Conservation (phyloP, 2,329 filamentous ascomycete genomes). For the Trichothecium sympodiale region DNA sequence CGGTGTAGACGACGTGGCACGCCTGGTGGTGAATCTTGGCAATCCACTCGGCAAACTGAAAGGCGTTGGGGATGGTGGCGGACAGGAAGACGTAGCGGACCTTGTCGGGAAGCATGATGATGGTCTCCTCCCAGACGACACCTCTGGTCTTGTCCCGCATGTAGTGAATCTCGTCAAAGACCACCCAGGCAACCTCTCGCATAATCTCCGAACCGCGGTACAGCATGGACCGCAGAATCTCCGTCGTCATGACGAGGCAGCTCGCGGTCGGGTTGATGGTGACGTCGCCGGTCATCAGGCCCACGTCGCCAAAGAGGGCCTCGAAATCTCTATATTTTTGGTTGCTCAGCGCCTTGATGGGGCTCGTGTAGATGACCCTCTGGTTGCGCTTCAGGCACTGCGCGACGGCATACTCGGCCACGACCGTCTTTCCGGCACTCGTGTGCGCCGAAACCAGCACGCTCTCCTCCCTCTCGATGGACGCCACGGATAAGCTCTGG, state of each 20-base stretch:
- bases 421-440: conserved; percentile 94
- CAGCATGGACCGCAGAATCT: conserved; percentile 97
- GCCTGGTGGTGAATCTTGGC: conserved; percentile 95
- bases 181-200: conserved; percentile 96
- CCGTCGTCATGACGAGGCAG: conserved; percentile 97
- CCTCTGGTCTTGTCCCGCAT: conserved; percentile 89
- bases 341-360: conserved; percentile 97
- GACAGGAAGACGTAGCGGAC: conserved; percentile 98
- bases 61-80: conserved; percentile 95
- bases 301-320: conserved; percentile 91
- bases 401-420: conserved; percentile 95
- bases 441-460: conserved; percentile 95
- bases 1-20: conserved; percentile 97
- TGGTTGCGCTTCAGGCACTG: conserved; percentile 97
- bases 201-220: conserved; percentile 98
- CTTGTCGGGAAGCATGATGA: conserved; percentile 95
- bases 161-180: conserved; percentile 98
- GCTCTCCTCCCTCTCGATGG: conserved; percentile 92
- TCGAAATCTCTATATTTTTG: conserved; percentile 97
- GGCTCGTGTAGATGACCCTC: conserved; percentile 97
- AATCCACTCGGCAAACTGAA: conserved; percentile 99
- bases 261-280: conserved; percentile 98
- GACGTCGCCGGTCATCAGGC: conserved; percentile 97
- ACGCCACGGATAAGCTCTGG: conserved; percentile 87
- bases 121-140: conserved; percentile 99